Base-by-base conservation (phyloP, 2,329 filamentous ascomycete genomes). In the Aschersonia sp. region DNA sequence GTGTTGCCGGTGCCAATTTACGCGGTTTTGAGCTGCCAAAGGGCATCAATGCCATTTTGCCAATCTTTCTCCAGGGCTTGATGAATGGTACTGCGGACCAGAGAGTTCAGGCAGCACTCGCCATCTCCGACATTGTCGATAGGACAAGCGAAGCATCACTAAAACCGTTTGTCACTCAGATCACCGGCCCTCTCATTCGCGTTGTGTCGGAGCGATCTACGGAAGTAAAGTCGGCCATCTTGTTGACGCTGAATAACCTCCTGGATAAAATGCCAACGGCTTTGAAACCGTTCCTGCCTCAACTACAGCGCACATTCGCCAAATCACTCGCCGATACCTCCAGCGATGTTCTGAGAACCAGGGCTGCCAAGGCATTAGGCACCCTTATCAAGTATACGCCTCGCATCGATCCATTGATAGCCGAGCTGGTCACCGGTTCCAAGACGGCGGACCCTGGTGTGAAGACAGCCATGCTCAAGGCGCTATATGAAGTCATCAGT, bases 21-120 rank as follows among this genome's bases (percentile, higher is more conserved):
- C 80, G 89, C 40, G 94, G 92, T 38, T 98, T 98, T 69, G 75
- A 80, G 56, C 71, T 97, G 49, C 92, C 91, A 2, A 98, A 97
- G 77, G 94, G 94, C 52, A 95, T 98, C 73, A 94, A 89, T 60
- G 89, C 92, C 52, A 83, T 98, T 54, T 69, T 98, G 51, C 92
- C 94, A 2, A 97, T 98, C 55, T 97, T 98, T 77, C 67, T 97
- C 60, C 94, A 98, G 62, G 92, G 92, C 66, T 75, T 98, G 55
- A 94, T 98, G 84, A 97, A 98, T 59, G 94, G 92, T 50, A 89
- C 85, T 40, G 73, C 85, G 12, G 92, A 98, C 4, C 92, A 98
- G 69, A 79, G 89, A 62, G 92, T 88, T 30, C 86, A 94, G 62
- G 82, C 92, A 50, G 92, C 94, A 44, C 74, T 97, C 52, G 92